Percentiles rank a stretch among this genome's conserved stretches.
Conservation (phyloP, 2,329 filamentous ascomycete genomes). For the Aphanocladium album region DNA sequence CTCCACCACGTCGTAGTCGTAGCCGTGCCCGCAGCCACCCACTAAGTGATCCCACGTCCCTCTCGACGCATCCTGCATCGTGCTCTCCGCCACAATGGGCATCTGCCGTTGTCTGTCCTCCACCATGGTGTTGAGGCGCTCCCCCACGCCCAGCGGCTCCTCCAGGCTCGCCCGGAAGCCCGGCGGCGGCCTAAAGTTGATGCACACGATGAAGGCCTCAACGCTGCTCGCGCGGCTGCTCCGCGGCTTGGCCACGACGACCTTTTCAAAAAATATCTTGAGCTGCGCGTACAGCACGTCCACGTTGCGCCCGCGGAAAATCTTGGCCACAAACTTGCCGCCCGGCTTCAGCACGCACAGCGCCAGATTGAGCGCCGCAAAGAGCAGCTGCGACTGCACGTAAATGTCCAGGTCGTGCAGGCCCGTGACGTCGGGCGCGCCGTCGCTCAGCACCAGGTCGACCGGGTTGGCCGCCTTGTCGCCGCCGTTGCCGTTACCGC, state of each 20-base stretch:
- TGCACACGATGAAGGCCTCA: conserved; percentile 93
- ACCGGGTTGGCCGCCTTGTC: conserved; percentile 66
- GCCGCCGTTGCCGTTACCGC: conserved; percentile 23
- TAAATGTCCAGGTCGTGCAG: conserved; percentile 98
- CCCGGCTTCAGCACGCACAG: conserved; percentile 88
- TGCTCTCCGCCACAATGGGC: conserved; percentile 35
- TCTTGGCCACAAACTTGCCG: conserved; percentile 96
- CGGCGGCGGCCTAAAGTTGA: conserved; percentile 75
- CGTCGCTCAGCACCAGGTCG: conserved; percentile 91
- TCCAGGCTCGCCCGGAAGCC: conserved; percentile 73
- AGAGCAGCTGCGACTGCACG: conserved; percentile 91
- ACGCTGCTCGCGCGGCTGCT: conserved; percentile 95
- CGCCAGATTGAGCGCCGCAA: conserved; percentile 87
- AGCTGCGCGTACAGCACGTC: conserved; percentile 92
- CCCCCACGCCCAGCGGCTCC: conserved; percentile 64
- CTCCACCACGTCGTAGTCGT: conserved; percentile 30
- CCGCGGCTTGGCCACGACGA: conserved; percentile 87
- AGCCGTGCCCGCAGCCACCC: conserved; percentile 10
- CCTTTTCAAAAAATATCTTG: conserved; percentile 79
- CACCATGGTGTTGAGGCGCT: conserved; percentile 47
- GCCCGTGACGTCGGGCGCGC: conserved; percentile 92
- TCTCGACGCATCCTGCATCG: conserved; percentile 41
- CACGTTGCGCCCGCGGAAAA: conserved; percentile 92
- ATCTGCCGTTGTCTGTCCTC: conserved; percentile 35
- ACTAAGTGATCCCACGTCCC: conserved; percentile 37